Conservation (phyloP, 2,329 filamentous ascomycete genomes). For the Penicillium rolfsii region DNA sequence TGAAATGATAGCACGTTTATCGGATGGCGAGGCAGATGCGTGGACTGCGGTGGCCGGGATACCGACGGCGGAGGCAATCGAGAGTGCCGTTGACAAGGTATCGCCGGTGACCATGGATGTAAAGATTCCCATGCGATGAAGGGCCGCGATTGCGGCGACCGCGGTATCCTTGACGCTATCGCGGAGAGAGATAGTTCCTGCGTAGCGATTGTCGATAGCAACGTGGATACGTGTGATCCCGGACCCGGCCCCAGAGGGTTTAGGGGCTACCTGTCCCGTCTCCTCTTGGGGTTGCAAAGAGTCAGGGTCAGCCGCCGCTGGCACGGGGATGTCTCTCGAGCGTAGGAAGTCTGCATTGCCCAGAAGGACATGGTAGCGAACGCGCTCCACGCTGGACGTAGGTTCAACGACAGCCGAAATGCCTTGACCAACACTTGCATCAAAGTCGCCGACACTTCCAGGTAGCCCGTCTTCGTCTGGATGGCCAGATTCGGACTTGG, state of each 20-base stretch:
- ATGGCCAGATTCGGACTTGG: slow-evolving; percentile 74
- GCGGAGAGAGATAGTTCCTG: slow-evolving; percentile 79
- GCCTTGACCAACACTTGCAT: slow-evolving; percentile 79
- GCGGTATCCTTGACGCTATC: slow-evolving; percentile 92
- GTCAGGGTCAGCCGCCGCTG: slow-evolving; percentile 45
- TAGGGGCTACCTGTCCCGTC: slow-evolving; percentile 33
- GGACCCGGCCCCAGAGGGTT: slow-evolving; percentile 48
- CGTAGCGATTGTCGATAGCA: slow-evolving; percentile 79
- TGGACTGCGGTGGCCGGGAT: slow-evolving; percentile 76
- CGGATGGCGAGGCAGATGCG: slow-evolving; percentile 84
- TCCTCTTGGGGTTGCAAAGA: slow-evolving; percentile 30
- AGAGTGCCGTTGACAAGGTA: slow-evolving; percentile 78
- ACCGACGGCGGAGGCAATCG: slow-evolving; percentile 80
- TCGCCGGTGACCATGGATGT: slow-evolving; percentile 94
- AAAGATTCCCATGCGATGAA: slow-evolving; percentile 81
- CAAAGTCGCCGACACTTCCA: slow-evolving; percentile 83
- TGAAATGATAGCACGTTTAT: slow-evolving; percentile 85
- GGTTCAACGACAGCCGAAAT: slow-evolving; percentile 83
- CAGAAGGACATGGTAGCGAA: slow-evolving; percentile 76
- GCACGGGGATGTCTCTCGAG: slow-evolving; percentile 65
- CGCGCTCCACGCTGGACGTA: slow-evolving; percentile 65
- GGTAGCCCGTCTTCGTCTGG: slow-evolving; percentile 74
- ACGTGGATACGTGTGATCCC: slow-evolving; percentile 91
- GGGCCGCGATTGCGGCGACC: slow-evolving; percentile 75
- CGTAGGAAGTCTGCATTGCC: slow-evolving; percentile 80